Conservation (phyloP, 2,329 filamentous ascomycete genomes). For the Fusarium sulawesiense region DNA sequence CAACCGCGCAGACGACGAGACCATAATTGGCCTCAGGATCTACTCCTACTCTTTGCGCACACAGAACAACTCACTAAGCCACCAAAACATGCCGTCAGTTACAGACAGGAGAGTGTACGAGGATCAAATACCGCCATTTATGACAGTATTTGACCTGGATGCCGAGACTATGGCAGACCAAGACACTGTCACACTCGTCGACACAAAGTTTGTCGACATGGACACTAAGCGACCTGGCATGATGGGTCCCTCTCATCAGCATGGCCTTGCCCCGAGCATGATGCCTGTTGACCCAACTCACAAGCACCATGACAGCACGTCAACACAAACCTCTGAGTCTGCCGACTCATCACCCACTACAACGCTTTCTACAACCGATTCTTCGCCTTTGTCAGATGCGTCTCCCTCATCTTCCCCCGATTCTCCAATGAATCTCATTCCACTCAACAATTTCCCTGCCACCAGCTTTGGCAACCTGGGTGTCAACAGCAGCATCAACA, state of each 20-base stretch:
- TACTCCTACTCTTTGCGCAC: constrained; percentile 3
- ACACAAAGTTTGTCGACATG: constrained; percentile 64
- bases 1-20: constrained; percentile 8
- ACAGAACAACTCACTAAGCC: constrained; percentile 6
- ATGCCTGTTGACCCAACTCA: constrained; percentile 65
- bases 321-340: constrained; percentile 82
- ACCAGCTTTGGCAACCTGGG: constrained; percentile 64
- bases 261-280: constrained; percentile 54
- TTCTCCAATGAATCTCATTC: constrained; percentile 80
- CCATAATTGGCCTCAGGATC: constrained; percentile 2
- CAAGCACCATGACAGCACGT: constrained; percentile 81
- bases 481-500: constrained; percentile 17
- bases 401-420: constrained; percentile 94
- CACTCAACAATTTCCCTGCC: constrained; percentile 75
- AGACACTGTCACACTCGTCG: constrained; percentile 65
- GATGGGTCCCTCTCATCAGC: constrained; percentile 52
- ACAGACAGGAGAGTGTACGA: constrained; percentile 71
- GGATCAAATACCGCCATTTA: constrained; percentile 79
- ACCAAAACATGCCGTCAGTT: constrained; percentile 69
- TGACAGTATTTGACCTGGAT: constrained; percentile 79
- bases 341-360: constrained; percentile 96
- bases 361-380: constrained; percentile 91
- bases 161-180: constrained; percentile 65
- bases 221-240: constrained; percentile 55
- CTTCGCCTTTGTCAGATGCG: constrained; percentile 87